Evolutionary conservation across 176 grass and related monocot genomes (phyloP).

Genomic region (Cocos nucifera): DNA sequence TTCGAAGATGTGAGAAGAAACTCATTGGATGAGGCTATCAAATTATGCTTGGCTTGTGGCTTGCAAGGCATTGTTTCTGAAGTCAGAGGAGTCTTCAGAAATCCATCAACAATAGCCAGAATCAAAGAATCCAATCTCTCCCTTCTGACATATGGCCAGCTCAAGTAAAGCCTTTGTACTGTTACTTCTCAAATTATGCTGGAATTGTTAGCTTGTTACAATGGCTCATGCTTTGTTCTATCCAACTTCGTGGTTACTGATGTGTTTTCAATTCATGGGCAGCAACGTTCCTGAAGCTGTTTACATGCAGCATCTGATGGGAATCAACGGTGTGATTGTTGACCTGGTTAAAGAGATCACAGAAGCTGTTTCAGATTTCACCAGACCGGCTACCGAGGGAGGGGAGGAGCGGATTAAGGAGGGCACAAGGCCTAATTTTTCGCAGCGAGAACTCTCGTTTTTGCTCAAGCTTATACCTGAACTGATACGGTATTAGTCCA

Average conservation of each 20-base stretch:
- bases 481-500: conserved; percentile 30
- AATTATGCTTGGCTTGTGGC: conserved; percentile 38
- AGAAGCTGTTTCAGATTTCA: conserved; percentile 30
- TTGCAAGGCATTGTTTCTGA: conserved; percentile 89
- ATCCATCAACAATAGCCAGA: conserved; percentile 44
- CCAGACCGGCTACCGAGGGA: conserved; percentile 1
- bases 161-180: conserved; percentile 59
- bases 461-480: conserved; percentile 60
- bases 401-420: neutral
- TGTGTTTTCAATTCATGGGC: neutral
- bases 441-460: conserved; percentile 42
- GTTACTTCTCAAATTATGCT: neutral
- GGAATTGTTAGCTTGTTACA: conserved; percentile 74
- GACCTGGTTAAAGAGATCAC: conserved; percentile 59
- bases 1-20: conserved; percentile 63
- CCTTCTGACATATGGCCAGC: conserved; percentile 60
- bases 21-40: conserved; percentile 74
- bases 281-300: conserved; percentile 61
- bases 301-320: conserved; percentile 56
- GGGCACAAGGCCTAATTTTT: conserved; percentile 29
- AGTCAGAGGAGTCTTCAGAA: conserved; percentile 54
- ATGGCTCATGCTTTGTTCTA: conserved; percentile 30
- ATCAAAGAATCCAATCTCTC: conserved; percentile 78
- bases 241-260: no score
- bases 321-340: conserved; percentile 52